Conservation (phyloP, 345 rosid genomes). For the Kandelia obovata region DNA sequence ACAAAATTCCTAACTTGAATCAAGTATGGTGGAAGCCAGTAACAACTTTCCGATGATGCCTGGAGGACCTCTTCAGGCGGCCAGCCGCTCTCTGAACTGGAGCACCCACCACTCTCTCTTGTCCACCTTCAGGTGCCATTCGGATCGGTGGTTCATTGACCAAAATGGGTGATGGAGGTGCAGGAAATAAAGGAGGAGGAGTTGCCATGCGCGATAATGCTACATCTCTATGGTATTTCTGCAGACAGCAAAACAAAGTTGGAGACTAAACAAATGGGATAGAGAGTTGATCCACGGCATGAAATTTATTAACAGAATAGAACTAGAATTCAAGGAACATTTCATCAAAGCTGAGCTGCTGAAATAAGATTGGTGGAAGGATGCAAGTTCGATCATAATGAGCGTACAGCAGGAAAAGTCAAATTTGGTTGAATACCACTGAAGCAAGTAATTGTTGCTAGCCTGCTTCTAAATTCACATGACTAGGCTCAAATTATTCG, state of each 20-base stretch:
- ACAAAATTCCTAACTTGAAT: slow-evolving; percentile 27
- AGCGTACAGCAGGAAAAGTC: too few species aligned
- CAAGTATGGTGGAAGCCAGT: slow-evolving; percentile 32
- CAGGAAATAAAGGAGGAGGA: slow-evolving; percentile 31
- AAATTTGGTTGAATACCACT: too few species aligned
- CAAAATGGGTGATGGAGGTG: slow-evolving; percentile 41
- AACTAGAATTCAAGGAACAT: too few species aligned
- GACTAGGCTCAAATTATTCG: too few species aligned
- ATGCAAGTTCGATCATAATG: too few species aligned
- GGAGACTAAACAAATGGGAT: not conserved
- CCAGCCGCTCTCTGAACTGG: slow-evolving; percentile 37
- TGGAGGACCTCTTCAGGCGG: slow-evolving; percentile 60
- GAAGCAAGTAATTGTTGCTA: too few species aligned
- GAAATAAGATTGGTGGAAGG: too few species aligned
- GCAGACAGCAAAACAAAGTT: slow-evolving; percentile 24
- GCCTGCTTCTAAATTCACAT: too few species aligned
- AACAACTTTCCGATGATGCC: slow-evolving; percentile 61
- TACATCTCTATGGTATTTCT: slow-evolving; percentile 71
- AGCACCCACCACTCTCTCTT: slow-evolving; percentile 21
- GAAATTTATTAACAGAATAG: too few species aligned
- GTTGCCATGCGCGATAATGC: slow-evolving; percentile 46
- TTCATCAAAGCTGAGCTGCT: too few species aligned
- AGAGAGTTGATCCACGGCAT: not conserved
- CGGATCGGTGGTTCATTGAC: slow-evolving; percentile 34
- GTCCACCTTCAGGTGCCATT: slow-evolving; percentile 30